Evolutionary conservation across 306 rosid genomes (phyloP), one percentile per base, ranked within the genome.

Genomic region (Vigna hirtella): DNA sequence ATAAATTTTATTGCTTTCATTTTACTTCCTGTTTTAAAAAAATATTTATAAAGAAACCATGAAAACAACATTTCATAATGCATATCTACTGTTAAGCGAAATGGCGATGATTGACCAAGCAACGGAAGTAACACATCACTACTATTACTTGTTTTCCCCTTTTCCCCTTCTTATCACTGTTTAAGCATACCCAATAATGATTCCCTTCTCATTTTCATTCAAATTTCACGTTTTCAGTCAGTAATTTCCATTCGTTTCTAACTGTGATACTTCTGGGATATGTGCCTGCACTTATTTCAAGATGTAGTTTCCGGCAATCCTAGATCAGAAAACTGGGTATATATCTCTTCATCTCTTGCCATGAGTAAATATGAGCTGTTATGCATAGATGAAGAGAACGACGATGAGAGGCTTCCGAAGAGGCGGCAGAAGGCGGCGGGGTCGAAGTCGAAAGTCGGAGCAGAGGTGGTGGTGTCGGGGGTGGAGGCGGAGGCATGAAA

Each of bases 211-310:
- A 1, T 22, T 22, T 22, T 22, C 24, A 22, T 22, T 22, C 24
- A 22, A 22, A 22, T 22, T 22, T 22, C 24, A 22, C 24, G 0
- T 22, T 82, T 82, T 80, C 86, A 86, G 86, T 86, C 89, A 1
- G 89, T 81, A 86, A 86, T 81, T 86, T 86, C 72, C 89, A 86
- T 67, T 86, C 89, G 2, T 86, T 86, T 80, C 79, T 86, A 18
- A 76, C 86, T 20, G 89, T 86, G 20, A 81, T 86, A 74, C 86
- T 86, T 32, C 52, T 86, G 89, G 82, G 45, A 86, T 86, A 65
- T 86, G 89, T 40, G 77, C 86, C 48, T 86, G 89, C 78, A 86
- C 89, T 52, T 86, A 71, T 76, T 59, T 86, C 75, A 86, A 86
- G 81, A 83, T 86, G 86, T 86, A 86, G 74, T 86, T 86, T 80